phyloP scores from a whole-genome alignment of 768 basidiomycete genomes.

The Zangia roseola region DNA sequence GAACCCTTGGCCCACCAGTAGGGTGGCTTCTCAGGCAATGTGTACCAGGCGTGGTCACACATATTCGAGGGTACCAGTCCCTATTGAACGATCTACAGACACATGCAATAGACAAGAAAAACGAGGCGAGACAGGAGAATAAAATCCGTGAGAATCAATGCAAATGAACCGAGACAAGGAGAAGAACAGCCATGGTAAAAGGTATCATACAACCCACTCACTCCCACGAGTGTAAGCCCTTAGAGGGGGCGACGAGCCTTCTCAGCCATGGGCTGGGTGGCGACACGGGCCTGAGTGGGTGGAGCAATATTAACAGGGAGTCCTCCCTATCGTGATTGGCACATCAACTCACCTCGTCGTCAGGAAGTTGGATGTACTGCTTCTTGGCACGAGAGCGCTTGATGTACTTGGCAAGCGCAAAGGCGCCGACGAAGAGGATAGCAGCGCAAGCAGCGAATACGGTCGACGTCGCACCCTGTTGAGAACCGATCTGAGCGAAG shows the following conservation, averaged over 20 bases:
- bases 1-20: neutral
- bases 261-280: constrained; percentile 27
- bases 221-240: neutral
- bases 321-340: neutral
- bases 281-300: constrained; percentile 15
- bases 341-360: constrained; percentile 35
- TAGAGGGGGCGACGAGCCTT: constrained; percentile 29
- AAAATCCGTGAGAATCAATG: constrained; percentile 22
- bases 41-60: neutral
- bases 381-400: constrained; percentile 34
- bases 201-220: constrained; percentile 1
- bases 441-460: constrained; percentile 36
- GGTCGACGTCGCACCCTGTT: constrained; percentile 32
- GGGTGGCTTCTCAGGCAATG: neutral
- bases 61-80: constrained; percentile 27
- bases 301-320: constrained; percentile 1
- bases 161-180: constrained; percentile 10
- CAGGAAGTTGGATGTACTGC: constrained; percentile 35
- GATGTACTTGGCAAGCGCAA: constrained; percentile 35
- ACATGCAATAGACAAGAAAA: constrained; percentile 10
- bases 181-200: constrained; percentile 2
- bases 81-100: constrained; percentile 18
- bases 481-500: constrained; percentile 26
- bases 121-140: constrained; percentile 8
- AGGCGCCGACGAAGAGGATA: constrained; percentile 34